Evolutionary conservation across 192 early-diverging fungal genomes (phyloP), one percentile per base, ranked within the genome.

Genomic region (Podila epigama): DNA sequence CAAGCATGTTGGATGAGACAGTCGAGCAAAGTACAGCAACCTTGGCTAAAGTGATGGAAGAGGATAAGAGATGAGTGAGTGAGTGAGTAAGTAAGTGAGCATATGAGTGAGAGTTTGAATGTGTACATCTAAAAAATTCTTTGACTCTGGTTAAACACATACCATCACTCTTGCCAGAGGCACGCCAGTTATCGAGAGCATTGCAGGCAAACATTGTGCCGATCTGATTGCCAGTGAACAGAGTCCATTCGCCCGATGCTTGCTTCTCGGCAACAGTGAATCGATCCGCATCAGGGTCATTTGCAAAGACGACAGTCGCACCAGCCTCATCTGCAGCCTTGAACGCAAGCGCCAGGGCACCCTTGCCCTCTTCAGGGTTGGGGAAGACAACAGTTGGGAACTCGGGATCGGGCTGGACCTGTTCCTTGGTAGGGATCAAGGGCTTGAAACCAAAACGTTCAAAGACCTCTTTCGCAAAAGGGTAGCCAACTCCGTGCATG

Each of bases 201-300:
- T 85, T 86, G 28, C 88, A 88, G 25, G 88, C 93, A 60, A 95
- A 86, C 35, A 97, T 87, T 13, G 88, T 75, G 66, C 96, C 96
- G 66, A 97, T 91, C 82, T 97, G 91, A 73, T 98, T 95, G 44
- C 96, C 96, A 18, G 88, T 93, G 51, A 96, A 97, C 16, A 91
- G 66, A 15, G 86, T 79, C 95, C 95, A 98, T 52, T 84, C 78
- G 53, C 89, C 90, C 57, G 84, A 80, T 10, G 79, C 50, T 77
- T 89, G 88, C 71, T 87, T 88, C 84, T 95, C 94, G 12, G 95
- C 94, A n/a, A 92, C 88, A 1, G 95, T 93, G 60, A 98, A 88
- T 34, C 96, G 88, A 80, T 98, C 96, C 18, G 94, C 93, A 78
- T 98, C 96, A 1, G 96, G 96, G 70, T 98, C 96, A 77, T 98